Base-by-base conservation (phyloP, 1,139 yeast species). In the Pichia sp. region DNA sequence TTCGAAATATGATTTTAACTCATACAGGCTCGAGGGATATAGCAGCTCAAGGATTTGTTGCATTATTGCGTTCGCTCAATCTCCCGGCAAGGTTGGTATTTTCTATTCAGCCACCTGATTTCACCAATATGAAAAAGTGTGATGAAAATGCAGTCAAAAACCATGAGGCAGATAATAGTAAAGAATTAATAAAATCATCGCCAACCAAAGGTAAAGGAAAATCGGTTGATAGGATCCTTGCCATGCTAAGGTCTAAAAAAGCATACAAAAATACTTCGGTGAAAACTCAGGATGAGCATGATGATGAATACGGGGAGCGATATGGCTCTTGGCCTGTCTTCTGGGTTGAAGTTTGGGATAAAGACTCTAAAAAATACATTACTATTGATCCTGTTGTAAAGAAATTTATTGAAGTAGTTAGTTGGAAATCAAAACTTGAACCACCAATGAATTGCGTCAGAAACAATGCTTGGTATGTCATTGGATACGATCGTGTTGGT, bases 281-380 rank as follows among this genome's bases (percentile, higher is more conserved):
- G 3, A 59, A 57, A 40, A 49, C 51, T 1, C 58, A 51, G 23
- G 54, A 54, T n/a, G 58, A 58, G 23, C 46, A 58, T 16, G 62
- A 57, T 1, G 52, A 34, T 15, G 57, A 53, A 6, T 50, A 48
- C 23, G 11, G 48, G 5, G 57, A 57, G 4, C 54, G 53, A 19
- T 50, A 41, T 41, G 57, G 60, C 4, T 43, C 68, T 4, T 85
- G 74, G 64, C 98, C 98, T 0, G 76, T 90, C 0, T 90, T 87
- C 65, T 93, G 99, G 99, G 84, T 83, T 15, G 99, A 93, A 68
- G 97, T 88, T 0, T 93, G 96, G 95, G 93, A 93, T 67, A 78
- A 78, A 51, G 81, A 78, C 57, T 71, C 82, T 5, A 78, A 82
- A 57, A 80, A 78, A 58, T 92, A 97, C 96, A 78, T 90, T n/a